A percentile compares a stretch with the other conserved stretches of the same genome.
Conservation (phyloP, 768 basidiomycete genomes). For the Leccinum aurantiacum region DNA sequence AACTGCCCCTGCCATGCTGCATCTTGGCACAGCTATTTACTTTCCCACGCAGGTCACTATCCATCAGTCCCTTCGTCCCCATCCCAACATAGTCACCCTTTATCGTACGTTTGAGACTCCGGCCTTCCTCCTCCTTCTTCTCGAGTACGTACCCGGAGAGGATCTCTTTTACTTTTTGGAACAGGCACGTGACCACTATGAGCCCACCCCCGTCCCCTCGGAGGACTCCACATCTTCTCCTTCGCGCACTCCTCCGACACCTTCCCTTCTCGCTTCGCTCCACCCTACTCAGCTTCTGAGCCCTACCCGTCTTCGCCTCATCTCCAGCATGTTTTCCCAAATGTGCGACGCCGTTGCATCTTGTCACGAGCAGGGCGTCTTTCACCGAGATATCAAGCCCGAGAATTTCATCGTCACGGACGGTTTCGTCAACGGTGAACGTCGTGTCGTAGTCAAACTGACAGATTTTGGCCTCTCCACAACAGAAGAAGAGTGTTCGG, state of each 20-base stretch:
- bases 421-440: constrained; percentile 65
- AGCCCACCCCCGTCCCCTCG: constrained; percentile 40
- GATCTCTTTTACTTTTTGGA: constrained; percentile 99
- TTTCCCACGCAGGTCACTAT: constrained; percentile 68
- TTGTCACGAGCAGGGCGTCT: constrained; percentile 88
- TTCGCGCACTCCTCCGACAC: constrained; percentile 87
- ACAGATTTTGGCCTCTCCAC: constrained; percentile 97
- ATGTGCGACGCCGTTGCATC: constrained; percentile 98
- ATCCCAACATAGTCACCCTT: constrained; percentile 93
- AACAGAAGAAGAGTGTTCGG: constrained; percentile 81
- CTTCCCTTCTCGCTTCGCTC: constrained; percentile 83
- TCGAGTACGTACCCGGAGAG: constrained; percentile 96
- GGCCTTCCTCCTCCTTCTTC: constrained; percentile 85
- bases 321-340: constrained; percentile 96
- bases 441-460: constrained; percentile 93
- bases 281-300: constrained; percentile 81
- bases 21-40: constrained; percentile 10
- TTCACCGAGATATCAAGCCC: constrained; percentile 98
- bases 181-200: constrained; percentile 87
- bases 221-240: constrained; percentile 24
- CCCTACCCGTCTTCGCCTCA: constrained; percentile 83
- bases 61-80: constrained; percentile 87
- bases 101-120: constrained; percentile 91
- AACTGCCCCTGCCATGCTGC: constrained; percentile 19
- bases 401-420: constrained; percentile 98